phyloP scores from a whole-genome alignment of 2,329 filamentous ascomycete genomes.

The Aureobasidium leucospermi region DNA sequence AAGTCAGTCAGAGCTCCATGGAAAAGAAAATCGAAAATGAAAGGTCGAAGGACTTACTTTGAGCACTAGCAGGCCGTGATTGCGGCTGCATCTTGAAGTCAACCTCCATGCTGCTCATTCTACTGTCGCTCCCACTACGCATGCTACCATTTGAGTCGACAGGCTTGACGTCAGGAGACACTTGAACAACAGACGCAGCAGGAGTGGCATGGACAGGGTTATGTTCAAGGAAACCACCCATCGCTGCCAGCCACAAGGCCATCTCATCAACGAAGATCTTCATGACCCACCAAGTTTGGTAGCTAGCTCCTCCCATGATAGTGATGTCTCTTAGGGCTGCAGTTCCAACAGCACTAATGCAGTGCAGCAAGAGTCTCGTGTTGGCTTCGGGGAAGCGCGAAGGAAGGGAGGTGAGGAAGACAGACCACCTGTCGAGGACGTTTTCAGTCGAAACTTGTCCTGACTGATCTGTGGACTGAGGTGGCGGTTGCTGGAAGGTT shows the following conservation, averaged over 20 bases:
- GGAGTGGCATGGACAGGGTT: conserved; percentile 15
- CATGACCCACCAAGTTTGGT: conserved; percentile 89
- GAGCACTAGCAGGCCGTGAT: conserved; percentile 12
- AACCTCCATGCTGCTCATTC: conserved; percentile 27
- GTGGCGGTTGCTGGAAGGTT: conserved; percentile 28
- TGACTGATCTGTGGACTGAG: conserved; percentile 11
- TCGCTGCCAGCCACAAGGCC: conserved; percentile 80
- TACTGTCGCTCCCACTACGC: conserved; percentile 24
- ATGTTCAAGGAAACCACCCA: conserved; percentile 75
- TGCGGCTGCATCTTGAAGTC: conserved; percentile 17
- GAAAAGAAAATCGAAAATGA: neutral
- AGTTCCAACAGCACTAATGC: conserved; percentile 67
- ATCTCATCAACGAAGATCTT: conserved; percentile 96
- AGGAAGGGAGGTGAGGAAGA: conserved; percentile 62
- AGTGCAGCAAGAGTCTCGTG: conserved; percentile 66
- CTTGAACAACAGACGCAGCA: neutral
- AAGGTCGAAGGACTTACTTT: conserved; percentile 14
- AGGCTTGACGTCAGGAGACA: conserved; percentile 1
- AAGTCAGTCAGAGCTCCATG: conserved; percentile 13
- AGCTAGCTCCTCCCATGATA: conserved; percentile 68
- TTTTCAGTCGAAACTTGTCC: conserved; percentile 45
- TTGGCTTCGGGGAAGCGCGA: conserved; percentile 66
- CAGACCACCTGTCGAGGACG: conserved; percentile 71
- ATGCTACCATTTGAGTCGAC: conserved; percentile 9
- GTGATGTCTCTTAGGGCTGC: conserved; percentile 76